Conservation (phyloP, 805 yeast species). For the Gaillardinia entomophila region DNA sequence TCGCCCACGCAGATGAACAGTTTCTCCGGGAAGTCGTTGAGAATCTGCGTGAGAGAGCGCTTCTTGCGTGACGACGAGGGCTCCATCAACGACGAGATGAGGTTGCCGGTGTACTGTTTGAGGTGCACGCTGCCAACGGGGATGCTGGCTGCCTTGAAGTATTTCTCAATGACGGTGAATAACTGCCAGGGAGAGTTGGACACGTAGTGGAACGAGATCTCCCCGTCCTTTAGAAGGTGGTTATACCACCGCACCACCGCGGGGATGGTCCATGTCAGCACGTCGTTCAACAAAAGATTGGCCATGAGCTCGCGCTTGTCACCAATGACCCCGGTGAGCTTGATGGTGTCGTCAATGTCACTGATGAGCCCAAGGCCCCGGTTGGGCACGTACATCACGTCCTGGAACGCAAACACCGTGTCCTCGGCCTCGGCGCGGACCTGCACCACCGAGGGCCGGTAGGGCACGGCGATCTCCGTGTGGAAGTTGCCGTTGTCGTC, state of each 20-base stretch:
- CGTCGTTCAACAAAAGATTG: conserved; percentile 67
- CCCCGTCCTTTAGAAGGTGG: conserved; percentile 34
- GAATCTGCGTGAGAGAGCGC: conserved; percentile 53
- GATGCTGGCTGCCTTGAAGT: conserved; percentile 47
- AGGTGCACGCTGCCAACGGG: conserved; percentile 84
- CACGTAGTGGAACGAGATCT: conserved; percentile 80
- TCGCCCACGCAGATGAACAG: conserved; percentile 87
- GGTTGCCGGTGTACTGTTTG: conserved; percentile 80
- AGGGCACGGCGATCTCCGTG: conserved; percentile 45
- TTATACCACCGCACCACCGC: conserved; percentile 72
- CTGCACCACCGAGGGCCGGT: conserved; percentile 56
- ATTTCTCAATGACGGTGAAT: conserved; percentile 53
- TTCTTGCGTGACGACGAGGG: conserved; percentile 81
- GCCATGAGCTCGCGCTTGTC: conserved; percentile 79
- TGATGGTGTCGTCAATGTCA: conserved; percentile 93
- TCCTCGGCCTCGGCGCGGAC: conserved; percentile 45
- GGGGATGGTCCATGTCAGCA: conserved; percentile 63
- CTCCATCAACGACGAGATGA: conserved; percentile 76
- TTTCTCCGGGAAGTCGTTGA: conserved; percentile 70
- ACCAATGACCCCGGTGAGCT: conserved; percentile 83
- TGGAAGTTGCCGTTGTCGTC: conserved; percentile 67
- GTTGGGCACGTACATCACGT: conserved; percentile 35
- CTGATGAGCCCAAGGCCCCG: conserved; percentile 70
- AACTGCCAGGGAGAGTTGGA: conserved; percentile 95
- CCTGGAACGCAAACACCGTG: conserved; percentile 41